Percentiles rank a stretch among this genome's conserved stretches.
These are phyloP conservation scores for Claviceps cyperi DNA, from an alignment of 2,329 filamentous ascomycete species.

Conservation along the genomic window DNA sequence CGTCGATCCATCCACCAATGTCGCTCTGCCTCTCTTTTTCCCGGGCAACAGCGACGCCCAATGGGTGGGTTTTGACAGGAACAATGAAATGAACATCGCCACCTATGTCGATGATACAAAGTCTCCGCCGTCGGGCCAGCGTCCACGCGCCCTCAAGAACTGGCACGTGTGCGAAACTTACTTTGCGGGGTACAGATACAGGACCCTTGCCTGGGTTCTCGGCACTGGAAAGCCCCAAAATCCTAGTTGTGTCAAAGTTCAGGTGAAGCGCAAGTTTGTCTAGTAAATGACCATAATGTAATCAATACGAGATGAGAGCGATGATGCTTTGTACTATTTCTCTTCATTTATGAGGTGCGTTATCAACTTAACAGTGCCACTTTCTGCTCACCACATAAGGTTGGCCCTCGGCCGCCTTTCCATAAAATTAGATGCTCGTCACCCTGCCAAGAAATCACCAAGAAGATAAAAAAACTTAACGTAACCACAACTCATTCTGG, in stretches of 20 bases:
- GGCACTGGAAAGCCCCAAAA: conserved; percentile 10
- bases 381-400: too few relatives aligned
- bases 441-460: too few relatives aligned
- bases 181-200: conserved; percentile 9
- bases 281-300: neutral
- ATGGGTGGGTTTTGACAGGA: conserved; percentile 12
- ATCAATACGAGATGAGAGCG: neutral
- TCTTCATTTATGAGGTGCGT: neutral
- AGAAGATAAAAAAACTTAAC: too few relatives aligned
- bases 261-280: conserved; percentile 9
- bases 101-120: conserved; percentile 10
- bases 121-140: conserved; percentile 4
- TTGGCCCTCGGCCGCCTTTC: too few relatives aligned
- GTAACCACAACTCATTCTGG: too few relatives aligned
- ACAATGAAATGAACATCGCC: conserved; percentile 7
- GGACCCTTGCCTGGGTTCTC: conserved; percentile 10
- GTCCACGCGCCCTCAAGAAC: conserved; percentile 5
- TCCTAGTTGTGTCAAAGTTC: conserved; percentile 12
- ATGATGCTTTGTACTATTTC: too few relatives aligned
- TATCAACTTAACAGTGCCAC: too few relatives aligned
- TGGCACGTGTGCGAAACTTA: conserved; percentile 12
- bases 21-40: conserved; percentile 9
- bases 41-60: conserved; percentile 10
- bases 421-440: too few relatives aligned
- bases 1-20: conserved; percentile 11